phyloP scores from a whole-genome alignment of 306 rosid genomes.

The Crotalaria pallida region DNA sequence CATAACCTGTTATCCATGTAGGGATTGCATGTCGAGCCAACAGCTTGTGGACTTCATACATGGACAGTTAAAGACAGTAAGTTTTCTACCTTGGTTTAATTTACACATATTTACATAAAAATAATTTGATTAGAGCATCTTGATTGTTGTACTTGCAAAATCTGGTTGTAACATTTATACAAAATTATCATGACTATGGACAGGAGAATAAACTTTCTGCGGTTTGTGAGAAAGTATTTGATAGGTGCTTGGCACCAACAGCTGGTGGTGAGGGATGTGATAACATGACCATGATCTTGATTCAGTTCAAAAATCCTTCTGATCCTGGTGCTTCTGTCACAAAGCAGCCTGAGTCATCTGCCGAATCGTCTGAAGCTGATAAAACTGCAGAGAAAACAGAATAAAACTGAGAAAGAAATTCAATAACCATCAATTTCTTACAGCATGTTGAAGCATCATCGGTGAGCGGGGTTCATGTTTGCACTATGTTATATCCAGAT shows the following conservation, averaged over 20 bases:
- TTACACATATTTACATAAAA: slow-evolving; percentile 7
- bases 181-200: slow-evolving; percentile 19
- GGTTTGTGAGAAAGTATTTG: slow-evolving; percentile 85
- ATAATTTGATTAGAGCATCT: neutral
- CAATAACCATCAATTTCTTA: neutral
- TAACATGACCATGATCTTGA: slow-evolving; percentile 96
- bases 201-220: slow-evolving; percentile 80
- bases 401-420: slow-evolving; percentile 9
- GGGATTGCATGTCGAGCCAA: slow-evolving; percentile 99
- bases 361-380: slow-evolving; percentile 28
- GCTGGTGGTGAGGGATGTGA: slow-evolving; percentile 94
- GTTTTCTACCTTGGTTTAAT: slow-evolving; percentile 21
- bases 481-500: slow-evolving; percentile 11
- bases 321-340: slow-evolving; percentile 26
- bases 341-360: slow-evolving; percentile 40
- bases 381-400: slow-evolving; percentile 10
- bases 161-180: neutral
- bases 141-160: neutral
- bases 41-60: slow-evolving; percentile 75
- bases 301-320: slow-evolving; percentile 65
- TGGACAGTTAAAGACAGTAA: slow-evolving; percentile 59
- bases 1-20: slow-evolving; percentile 21
- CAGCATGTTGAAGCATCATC: slow-evolving; percentile 13
- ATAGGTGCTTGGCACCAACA: slow-evolving; percentile 88
- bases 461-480: slow-evolving; percentile 8